Percentiles rank a stretch among this genome's conserved stretches.
Evolutionary conservation across 2,329 filamentous ascomycete genomes (phyloP).

Genomic region (Mycogone perniciosa): DNA sequence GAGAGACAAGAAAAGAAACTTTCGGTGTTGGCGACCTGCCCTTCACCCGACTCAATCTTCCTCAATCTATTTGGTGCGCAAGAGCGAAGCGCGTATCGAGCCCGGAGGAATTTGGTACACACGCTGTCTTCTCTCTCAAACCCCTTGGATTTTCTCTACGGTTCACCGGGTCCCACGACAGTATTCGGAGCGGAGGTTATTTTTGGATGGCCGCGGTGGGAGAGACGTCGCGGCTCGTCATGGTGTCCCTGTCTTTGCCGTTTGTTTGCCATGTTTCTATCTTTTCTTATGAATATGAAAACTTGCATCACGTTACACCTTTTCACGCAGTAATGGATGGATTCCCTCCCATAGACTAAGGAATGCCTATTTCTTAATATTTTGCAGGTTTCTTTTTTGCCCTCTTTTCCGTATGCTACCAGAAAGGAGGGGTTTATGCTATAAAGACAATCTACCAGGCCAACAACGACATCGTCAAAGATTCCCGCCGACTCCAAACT

Average conservation of each 20-base stretch:
- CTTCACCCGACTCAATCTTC: not conserved
- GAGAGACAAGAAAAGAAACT: constrained; percentile 4
- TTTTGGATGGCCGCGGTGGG: constrained; percentile 44
- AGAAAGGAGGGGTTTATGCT: not conserved
- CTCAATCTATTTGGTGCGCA: not conserved
- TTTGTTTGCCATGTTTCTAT: not conserved
- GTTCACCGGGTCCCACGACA: constrained; percentile 38
- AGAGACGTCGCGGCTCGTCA: constrained; percentile 53
- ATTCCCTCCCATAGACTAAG: constrained; percentile 20
- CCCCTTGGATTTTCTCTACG: constrained; percentile 18
- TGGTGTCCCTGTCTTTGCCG: not conserved
- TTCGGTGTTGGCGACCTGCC: not conserved
- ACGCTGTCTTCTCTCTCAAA: constrained; percentile 64
- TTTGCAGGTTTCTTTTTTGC: constrained; percentile 9
- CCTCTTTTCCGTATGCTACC: constrained; percentile 1
- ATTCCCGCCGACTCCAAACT: constrained; percentile 3
- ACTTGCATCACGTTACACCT: constrained; percentile 16
- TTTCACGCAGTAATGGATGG: constrained; percentile 12
- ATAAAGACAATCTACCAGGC: constrained; percentile 4
- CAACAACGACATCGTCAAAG: constrained; percentile 2
- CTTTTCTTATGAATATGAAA: constrained; percentile 20
- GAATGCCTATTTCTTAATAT: constrained; percentile 16
- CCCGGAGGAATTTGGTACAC: constrained; percentile 15
- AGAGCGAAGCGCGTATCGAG: not conserved
- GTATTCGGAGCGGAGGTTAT: constrained; percentile 32